Evolutionary conservation across 164 flowering plant genomes (phyloP), one percentile per base, ranked within the genome.

Genomic region (Berberis thunbergii): DNA sequence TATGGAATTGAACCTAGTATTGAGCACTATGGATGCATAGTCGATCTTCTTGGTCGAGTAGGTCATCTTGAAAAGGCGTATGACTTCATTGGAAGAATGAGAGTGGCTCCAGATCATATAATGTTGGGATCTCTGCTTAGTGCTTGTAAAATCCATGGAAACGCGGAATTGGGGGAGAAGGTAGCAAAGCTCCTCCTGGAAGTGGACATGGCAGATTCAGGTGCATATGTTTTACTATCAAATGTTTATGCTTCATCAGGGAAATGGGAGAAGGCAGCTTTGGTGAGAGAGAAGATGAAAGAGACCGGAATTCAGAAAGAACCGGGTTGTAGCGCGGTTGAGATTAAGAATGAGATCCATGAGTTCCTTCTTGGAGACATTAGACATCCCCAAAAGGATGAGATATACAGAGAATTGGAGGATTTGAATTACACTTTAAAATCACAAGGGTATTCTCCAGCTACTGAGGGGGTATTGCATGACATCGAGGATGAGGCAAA

Each of bases 11-110:
- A 74, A 68, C 88, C 88, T 50, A 64, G 65, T 45, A 76, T 86
- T 57, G 69, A 75, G 62, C 91, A 86, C 63, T 84, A 82, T 67
- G 88, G 91, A 10, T 84, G 87, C 68, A 61, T 86, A 48, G 74
- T 82, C 57, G 85, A 86, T 73, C 84, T 86, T 55, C 78, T 82
- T 57, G 78, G 86, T 12, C 78, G 92, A 44, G 81, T 86, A 8
- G 92, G 92, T 39, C 64, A 11, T 41, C 76, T 86, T 55, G 73
- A 78, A 26, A 82, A 84, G 65, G 73, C 69, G 3, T 65, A 61
- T 4, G 41, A 11, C 55, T 61, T 54, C 26, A 56, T 45, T 50
- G 45, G 2, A 12, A 2, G 41, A 53, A 13, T 67, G 70, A 63
- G 66, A 6, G 41, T 65, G 0, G 46, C 9, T 8, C 62, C 66